These are phyloP conservation scores for Avena insularis DNA, from an alignment of 176 grass and related monocot species.

Conservation along the genomic window DNA sequence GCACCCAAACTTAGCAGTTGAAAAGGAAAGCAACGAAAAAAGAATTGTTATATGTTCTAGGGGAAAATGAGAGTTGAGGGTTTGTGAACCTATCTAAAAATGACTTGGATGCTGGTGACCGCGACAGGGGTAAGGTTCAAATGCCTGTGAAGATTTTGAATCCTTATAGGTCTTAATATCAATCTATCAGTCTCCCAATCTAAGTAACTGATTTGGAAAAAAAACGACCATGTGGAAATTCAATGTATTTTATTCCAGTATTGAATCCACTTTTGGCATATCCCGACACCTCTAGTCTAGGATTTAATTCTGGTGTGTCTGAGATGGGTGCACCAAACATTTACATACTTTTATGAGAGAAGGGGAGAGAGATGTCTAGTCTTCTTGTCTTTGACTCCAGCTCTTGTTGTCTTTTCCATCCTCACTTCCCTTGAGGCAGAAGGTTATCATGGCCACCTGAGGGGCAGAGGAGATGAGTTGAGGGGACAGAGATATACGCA, in stretches of 20 bases:
- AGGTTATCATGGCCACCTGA: constrained; percentile 73
- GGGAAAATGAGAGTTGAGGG: neutral
- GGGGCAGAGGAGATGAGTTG: constrained; percentile 55
- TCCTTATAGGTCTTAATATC: neutral
- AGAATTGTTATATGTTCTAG: neutral
- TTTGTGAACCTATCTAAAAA: neutral
- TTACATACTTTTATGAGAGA: constrained; percentile 22
- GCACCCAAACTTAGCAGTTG: neutral
- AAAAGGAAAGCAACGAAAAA: neutral
- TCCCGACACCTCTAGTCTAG: neutral
- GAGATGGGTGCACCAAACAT: constrained; percentile 41
- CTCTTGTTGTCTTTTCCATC: constrained; percentile 75
- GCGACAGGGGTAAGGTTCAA: neutral
- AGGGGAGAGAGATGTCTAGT: constrained; percentile 30
- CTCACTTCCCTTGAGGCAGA: constrained; percentile 82
- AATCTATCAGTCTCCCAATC: neutral
- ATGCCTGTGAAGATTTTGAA: neutral
- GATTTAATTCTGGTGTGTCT: neutral
- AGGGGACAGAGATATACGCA: constrained; percentile 49
- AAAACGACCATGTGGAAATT: neutral
- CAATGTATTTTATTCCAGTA: neutral
- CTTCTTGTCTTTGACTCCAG: constrained; percentile 99
- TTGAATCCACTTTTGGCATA: neutral
- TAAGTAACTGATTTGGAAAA: neutral
- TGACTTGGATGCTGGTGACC: neutral